These are phyloP conservation scores for Russula virescens DNA, from an alignment of 768 basidiomycete species.

Conservation along the genomic window DNA sequence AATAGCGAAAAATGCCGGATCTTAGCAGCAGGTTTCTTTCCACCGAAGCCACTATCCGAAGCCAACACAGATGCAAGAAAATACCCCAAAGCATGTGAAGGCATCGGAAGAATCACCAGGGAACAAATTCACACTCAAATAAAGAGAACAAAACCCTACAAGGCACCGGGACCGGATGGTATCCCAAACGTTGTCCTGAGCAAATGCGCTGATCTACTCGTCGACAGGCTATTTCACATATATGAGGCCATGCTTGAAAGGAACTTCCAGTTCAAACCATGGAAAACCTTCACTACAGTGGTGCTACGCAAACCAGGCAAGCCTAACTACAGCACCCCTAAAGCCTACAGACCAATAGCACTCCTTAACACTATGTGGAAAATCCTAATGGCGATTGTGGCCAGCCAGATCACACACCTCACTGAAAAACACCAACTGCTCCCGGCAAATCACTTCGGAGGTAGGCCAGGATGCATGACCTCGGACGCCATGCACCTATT, in stretches of 20 bases:
- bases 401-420: neutral
- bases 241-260: neutral
- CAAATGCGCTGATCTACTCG: neutral
- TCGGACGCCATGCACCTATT: slow-evolving; percentile 29
- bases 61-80: slow-evolving; percentile 24
- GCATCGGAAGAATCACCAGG: too few species aligned
- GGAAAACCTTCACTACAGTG: neutral
- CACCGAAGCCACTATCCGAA: too few species aligned
- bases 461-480: slow-evolving; percentile 14
- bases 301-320: slow-evolving; percentile 23
- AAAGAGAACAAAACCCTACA: neutral
- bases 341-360: neutral
- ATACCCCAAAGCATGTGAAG: neutral
- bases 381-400: neutral
- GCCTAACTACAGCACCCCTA: neutral
- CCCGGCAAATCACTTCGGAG: slow-evolving; percentile 21
- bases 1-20: neutral
- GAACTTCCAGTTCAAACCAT: neutral
- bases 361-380: slow-evolving; percentile 4
- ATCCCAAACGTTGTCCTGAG: neutral
- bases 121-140: neutral
- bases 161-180: neutral
- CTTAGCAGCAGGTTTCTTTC: neutral
- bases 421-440: slow-evolving; percentile 14
- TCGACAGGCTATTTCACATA: neutral